A percentile compares a stretch with the other conserved stretches of the same genome.
These are phyloP conservation scores for Colletotrichum higginsianum DNA, from an alignment of 2,329 filamentous ascomycete species.

Conservation along the genomic window DNA sequence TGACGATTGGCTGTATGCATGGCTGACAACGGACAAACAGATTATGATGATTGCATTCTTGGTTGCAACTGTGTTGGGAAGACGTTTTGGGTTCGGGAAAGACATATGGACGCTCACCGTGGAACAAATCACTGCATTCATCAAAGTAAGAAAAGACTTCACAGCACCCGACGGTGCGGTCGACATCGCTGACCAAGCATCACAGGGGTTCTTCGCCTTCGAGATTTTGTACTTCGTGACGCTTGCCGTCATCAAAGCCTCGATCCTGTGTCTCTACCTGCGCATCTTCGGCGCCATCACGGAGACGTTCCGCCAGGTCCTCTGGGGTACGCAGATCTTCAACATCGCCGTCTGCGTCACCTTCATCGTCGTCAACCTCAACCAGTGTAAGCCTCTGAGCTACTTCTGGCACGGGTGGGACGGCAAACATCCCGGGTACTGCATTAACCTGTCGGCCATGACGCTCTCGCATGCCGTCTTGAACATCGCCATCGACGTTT, in stretches of 20 bases:
- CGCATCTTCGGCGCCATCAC: slow-evolving; percentile 53
- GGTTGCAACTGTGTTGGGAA: slow-evolving; percentile 11
- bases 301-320: slow-evolving; percentile 45
- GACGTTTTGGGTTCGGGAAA: slow-evolving; percentile 13
- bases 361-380: slow-evolving; percentile 53
- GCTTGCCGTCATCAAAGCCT: slow-evolving; percentile 57
- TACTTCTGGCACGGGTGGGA: slow-evolving; percentile 40
- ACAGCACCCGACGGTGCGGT: not conserved
- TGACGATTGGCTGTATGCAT: not conserved
- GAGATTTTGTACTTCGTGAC: slow-evolving; percentile 43
- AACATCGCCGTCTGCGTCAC: slow-evolving; percentile 43
- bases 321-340: slow-evolving; percentile 43
- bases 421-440: slow-evolving; percentile 18
- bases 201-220: slow-evolving; percentile 34
- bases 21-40: not conserved
- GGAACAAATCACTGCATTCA: slow-evolving; percentile 13
- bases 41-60: slow-evolving; percentile 34
- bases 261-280: slow-evolving; percentile 55
- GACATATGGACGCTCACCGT: slow-evolving; percentile 33
- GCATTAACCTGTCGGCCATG: slow-evolving; percentile 32
- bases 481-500: slow-evolving; percentile 31
- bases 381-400: slow-evolving; percentile 44
- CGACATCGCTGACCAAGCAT: not conserved
- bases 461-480: slow-evolving; percentile 20
- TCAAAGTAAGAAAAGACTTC: not conserved